These are phyloP conservation scores for Arthroderma sp. DNA, from an alignment of 2,329 filamentous ascomycete species.

Conservation along the genomic window DNA sequence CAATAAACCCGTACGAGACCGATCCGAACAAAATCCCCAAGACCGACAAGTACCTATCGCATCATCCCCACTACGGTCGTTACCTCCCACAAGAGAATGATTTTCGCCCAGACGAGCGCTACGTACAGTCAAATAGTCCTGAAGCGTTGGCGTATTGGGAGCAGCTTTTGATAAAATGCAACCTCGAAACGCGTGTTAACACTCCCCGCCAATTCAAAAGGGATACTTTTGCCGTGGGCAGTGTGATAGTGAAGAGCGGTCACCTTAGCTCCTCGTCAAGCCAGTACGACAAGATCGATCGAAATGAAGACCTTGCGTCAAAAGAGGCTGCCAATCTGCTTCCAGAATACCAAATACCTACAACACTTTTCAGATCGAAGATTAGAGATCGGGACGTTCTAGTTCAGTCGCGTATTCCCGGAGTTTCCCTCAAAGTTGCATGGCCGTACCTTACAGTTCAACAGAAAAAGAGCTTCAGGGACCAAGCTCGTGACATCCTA, in stretches of 20 bases:
- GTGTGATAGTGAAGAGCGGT: conserved; percentile 26
- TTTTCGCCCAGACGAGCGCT: conserved; percentile 22
- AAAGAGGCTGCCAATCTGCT: conserved; percentile 23
- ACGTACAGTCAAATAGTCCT: conserved; percentile 21
- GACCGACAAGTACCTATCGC: conserved; percentile 23
- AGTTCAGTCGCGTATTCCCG: conserved; percentile 28
- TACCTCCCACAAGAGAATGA: conserved; percentile 22
- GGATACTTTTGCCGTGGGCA: conserved; percentile 24
- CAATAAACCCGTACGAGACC: conserved; percentile 8
- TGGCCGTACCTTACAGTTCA: conserved; percentile 19
- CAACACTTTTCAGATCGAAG: conserved; percentile 24
- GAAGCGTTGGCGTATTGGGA: conserved; percentile 24
- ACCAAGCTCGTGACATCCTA: conserved; percentile 23
- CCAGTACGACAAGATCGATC: conserved; percentile 22
- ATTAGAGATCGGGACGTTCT: conserved; percentile 28
- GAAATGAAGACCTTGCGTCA: conserved; percentile 25
- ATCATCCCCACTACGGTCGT: conserved; percentile 22
- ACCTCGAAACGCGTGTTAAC: conserved; percentile 19
- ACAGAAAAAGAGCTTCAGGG: conserved; percentile 23
- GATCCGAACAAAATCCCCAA: conserved; percentile 21
- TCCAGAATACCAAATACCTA: conserved; percentile 21
- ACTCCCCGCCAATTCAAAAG: conserved; percentile 19
- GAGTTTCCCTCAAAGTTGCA: conserved; percentile 23
- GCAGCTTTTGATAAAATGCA: conserved; percentile 17
- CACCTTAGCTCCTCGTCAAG: conserved; percentile 15